Evolutionary conservation across 2,329 filamentous ascomycete species (phyloP), one percentile per base, ranked within the genome.

Genomic region (Stagonosporopsis vannaccii): DNA sequence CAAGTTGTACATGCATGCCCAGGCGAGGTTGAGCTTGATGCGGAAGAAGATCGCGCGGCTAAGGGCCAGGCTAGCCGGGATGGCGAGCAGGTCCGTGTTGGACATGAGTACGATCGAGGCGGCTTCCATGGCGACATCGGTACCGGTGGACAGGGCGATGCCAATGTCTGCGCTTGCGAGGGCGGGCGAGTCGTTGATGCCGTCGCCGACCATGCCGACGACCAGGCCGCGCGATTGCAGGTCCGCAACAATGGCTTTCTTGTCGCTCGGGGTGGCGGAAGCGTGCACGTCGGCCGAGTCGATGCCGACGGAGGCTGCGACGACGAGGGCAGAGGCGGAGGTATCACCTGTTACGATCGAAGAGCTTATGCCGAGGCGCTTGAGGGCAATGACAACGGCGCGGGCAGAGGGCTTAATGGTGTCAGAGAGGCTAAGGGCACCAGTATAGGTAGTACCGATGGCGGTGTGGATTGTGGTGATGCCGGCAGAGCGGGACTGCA

Each of bases 131-230:
- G 95, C 95, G 1, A 99, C 94, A 73, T 98, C 95, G 0, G 95
- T 98, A 53, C 95, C 95, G 7, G 89, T 92, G 5, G 91, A 85
- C 77, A 99, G 91, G 55, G 93, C 93, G 65, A 99, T 97, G 61
- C 95, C 95, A 25, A 98, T 87, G 66, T 96, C 88, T 11, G 95
- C 93, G 0, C 92, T 96, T 0, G 92, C 95, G 11, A 99, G 86
- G 0, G 95, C 95, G 0, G 95, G 95, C 0, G 92, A 97, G 79
- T 99, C 95, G 77, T 99, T 99, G 84, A 99, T 97, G 37, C 95
- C 95, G 75, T 99, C 95, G 48, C 95, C 73, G 13, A 98, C 93
- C 95, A 99, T 99, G 65, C 91, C 95, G 23, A 98, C 91, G 45
- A 90, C 82, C 67, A 92, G 85, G 58, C 92, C 92, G 33, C 70